Evolutionary conservation across 2,329 filamentous ascomycete genomes (phyloP), one percentile per base, ranked within the genome.

Genomic region (Dryadomyces quercus-mongolicae): DNA sequence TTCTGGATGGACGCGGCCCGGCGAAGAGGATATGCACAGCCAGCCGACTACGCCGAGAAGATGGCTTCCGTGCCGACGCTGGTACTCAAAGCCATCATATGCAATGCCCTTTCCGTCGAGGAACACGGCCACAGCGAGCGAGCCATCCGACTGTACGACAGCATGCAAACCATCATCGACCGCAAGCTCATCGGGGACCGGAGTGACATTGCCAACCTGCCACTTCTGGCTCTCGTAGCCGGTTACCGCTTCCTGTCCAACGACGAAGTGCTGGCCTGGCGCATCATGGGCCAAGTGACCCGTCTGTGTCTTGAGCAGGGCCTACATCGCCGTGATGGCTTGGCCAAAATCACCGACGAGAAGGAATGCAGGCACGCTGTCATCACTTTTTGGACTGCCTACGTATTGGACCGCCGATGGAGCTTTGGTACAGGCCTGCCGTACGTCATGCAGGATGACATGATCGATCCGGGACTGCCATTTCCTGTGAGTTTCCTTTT

Each of bases 221-320:
- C 77, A 0, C 69, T 81, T 18, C 62, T 82, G 13, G 74, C 72
- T 16, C 69, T 81, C 5, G 63, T 77, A 54, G 75, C 75, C 7
- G 77, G 76, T 21, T 96, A 90, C 67, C 80, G 92, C 60, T 96
- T 94, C 63, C 81, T 95, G 51, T 82, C 81, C 43, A 90, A 92
- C 61, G 88, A 95, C 59, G 91, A 96, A 66, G 77, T 86, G 3
- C 77, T 93, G 52, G 86, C 89, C 0, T 96, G 92, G 85, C 81
- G 91, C 13, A 77, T 93, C 47, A 91, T 94, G 65, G 91, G 91
- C 1, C 77, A 94, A 58, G 86, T 90, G 3, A 81, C 86, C 15
- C 68, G 74, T 2, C 70, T 73, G 31, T 68, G 70, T 2, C 65
- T 77, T 15, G 74, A 75, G 53, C 69, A 76, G 45, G 75, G 75